Percentiles rank a stretch among this genome's conserved stretches.
These are phyloP conservation scores for Candida chauliodis DNA, from an alignment of 805 yeast genomes.

Conservation along the genomic window DNA sequence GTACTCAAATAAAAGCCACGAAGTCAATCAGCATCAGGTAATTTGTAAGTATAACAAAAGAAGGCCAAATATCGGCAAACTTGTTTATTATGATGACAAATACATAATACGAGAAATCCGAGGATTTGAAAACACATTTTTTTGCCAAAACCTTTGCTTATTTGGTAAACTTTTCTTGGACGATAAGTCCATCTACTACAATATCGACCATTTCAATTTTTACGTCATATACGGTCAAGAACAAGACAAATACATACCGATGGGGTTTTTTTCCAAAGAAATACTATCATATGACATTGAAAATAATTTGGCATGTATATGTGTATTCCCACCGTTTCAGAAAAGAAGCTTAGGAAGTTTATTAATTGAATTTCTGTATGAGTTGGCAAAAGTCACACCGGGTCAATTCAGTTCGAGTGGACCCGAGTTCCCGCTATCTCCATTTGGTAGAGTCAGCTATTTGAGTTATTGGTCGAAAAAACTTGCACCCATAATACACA, in stretches of 20 bases:
- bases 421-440: conserved; percentile 88
- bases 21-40: conserved; percentile 48
- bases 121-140: conserved; percentile 61
- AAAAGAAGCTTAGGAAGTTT: conserved; percentile 72
- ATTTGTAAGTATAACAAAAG: conserved; percentile 35
- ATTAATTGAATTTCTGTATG: conserved; percentile 80
- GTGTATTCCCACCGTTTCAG: conserved; percentile 91
- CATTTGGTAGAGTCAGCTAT: conserved; percentile 74
- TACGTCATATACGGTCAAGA: conserved; percentile 63
- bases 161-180: conserved; percentile 87
- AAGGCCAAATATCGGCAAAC: conserved; percentile 55
- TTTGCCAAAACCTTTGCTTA: conserved; percentile 77
- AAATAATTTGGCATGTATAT: conserved; percentile 80
- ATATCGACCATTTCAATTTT: conserved; percentile 75
- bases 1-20: conserved; percentile 51
- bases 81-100: conserved; percentile 59
- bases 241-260: conserved; percentile 41
- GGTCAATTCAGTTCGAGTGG: conserved; percentile 65
- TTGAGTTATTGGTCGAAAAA: conserved; percentile 68
- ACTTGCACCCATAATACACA: conserved; percentile 20
- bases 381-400: conserved; percentile 51
- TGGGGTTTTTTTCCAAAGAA: conserved; percentile 94
- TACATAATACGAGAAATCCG: conserved; percentile 59
- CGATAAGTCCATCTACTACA: conserved; percentile 82
- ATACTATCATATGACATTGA: conserved; percentile 73